A percentile compares a stretch with the other conserved stretches of the same genome.
Evolutionary conservation across 495 filamentous ascomycete species (phyloP).

Genomic region (Tuber umbilicatum): DNA sequence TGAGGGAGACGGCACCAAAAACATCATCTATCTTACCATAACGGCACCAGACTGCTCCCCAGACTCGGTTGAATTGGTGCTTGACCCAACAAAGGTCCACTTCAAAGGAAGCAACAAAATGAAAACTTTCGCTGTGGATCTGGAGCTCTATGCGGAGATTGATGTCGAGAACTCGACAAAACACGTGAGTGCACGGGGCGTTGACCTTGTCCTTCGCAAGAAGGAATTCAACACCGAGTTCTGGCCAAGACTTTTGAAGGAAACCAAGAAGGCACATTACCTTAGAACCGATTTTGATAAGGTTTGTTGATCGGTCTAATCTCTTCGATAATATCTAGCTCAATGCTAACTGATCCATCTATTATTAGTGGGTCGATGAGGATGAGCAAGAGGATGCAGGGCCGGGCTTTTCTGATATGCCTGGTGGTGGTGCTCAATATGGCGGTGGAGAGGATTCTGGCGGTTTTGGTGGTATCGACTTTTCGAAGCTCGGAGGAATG

Average conservation of each 20-base stretch:
- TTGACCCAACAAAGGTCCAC: slow-evolving; percentile 66
- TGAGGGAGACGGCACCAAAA: slow-evolving; percentile 67
- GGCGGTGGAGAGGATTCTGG: slow-evolving; percentile 41
- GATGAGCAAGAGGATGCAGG: slow-evolving; percentile 89
- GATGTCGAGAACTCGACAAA: slow-evolving; percentile 72
- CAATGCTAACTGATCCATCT: background rate
- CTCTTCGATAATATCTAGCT: background rate
- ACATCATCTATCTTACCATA: slow-evolving; percentile 88
- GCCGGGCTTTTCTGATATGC: slow-evolving; percentile 43
- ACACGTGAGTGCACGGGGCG: slow-evolving; percentile 73
- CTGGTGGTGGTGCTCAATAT: slow-evolving; percentile 28
- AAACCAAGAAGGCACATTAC: slow-evolving; percentile 82
- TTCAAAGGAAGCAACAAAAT: slow-evolving; percentile 82
- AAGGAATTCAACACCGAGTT: slow-evolving; percentile 85
- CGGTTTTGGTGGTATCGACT: slow-evolving; percentile 64
- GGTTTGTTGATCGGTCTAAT: slow-evolving; percentile 47
- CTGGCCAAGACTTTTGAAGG: slow-evolving; percentile 93
- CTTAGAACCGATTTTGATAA: slow-evolving; percentile 99
- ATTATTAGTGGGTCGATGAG: slow-evolving; percentile 86
- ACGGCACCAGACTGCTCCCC: slow-evolving; percentile 69
- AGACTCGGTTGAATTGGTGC: slow-evolving; percentile 64
- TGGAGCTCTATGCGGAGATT: slow-evolving; percentile 91
- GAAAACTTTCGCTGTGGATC: slow-evolving; percentile 69
- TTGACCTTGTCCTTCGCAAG: slow-evolving; percentile 89
- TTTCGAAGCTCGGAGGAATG: slow-evolving; percentile 78